A percentile compares a stretch with the other conserved stretches of the same genome.
phyloP scores from a whole-genome alignment of 2,329 filamentous ascomycete genomes.

The Epichloe gansuensis region DNA sequence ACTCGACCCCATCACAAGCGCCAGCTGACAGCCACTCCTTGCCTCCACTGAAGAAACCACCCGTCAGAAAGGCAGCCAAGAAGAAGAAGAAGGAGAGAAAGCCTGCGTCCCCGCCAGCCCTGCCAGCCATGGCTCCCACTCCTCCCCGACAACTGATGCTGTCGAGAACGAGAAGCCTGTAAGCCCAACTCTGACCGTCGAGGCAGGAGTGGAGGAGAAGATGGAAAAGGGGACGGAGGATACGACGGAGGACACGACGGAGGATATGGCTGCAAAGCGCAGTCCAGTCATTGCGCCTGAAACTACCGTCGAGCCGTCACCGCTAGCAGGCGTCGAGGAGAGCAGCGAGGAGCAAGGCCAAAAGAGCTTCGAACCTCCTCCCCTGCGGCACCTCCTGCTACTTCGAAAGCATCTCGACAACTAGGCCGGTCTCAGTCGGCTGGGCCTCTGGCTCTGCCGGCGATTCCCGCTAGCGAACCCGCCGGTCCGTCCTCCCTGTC shows the following conservation, averaged over 20 bases:
- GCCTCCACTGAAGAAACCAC: slow-evolving; percentile 14
- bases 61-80: slow-evolving; percentile 7
- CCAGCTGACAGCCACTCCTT: slow-evolving; percentile 12
- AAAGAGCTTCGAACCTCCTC: not conserved
- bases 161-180: slow-evolving; percentile 22
- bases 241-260: not conserved
- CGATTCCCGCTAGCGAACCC: slow-evolving; percentile 38
- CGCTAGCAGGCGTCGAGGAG: not conserved
- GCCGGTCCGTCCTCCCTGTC: slow-evolving; percentile 29
- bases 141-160: slow-evolving; percentile 27
- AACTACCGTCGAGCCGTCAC: not conserved
- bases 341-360: not conserved
- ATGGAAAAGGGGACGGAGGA: not conserved
- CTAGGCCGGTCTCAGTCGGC: slow-evolving; percentile 26
- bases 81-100: slow-evolving; percentile 13
- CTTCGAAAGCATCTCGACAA: slow-evolving; percentile 12
- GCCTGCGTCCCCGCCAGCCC: slow-evolving; percentile 14
- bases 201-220: not conserved
- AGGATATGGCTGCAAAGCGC: not conserved
- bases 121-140: slow-evolving; percentile 20
- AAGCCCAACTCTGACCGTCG: slow-evolving; percentile 13
- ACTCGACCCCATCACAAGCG: slow-evolving; percentile 5
- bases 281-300: slow-evolving; percentile 6
- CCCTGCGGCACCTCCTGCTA: not conserved
- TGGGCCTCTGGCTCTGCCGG: slow-evolving; percentile 24